Conservation (phyloP, 352 stramenopile genomes). For the Pythium brachiatum region DNA sequence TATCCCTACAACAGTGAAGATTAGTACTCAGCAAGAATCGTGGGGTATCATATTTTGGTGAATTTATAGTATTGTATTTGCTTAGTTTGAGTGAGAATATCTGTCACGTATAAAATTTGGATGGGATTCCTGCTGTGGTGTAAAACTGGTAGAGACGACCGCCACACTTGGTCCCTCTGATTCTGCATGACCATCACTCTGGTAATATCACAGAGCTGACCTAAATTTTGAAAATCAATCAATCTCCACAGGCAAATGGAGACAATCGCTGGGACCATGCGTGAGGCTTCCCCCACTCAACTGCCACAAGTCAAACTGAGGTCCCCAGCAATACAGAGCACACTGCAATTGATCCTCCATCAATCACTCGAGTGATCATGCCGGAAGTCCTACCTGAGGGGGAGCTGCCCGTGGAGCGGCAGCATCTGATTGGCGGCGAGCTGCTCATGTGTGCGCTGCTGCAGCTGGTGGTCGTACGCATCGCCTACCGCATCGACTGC, state of each 20-base stretch:
- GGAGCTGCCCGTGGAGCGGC: constrained; percentile 9
- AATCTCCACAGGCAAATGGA: no score
- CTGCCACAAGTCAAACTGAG: background rate
- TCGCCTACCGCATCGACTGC: constrained; percentile 56
- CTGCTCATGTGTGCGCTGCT: constrained; percentile 45
- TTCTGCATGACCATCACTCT: background rate
- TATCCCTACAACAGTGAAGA: no score
- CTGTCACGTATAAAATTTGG: no score
- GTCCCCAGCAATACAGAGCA: no score
- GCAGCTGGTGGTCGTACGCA: constrained; percentile 50
- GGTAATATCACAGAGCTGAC: background rate
- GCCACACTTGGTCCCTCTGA: background rate
- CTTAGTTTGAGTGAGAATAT: no score
- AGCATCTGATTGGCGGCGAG: constrained; percentile 41
- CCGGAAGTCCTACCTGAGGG: background rate
- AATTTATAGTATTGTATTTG: no score
- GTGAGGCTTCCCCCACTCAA: background rate
- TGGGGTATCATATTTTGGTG: no score
- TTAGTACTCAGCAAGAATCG: no score
- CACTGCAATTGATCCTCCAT: background rate
- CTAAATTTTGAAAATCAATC: background rate
- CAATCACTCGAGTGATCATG: constrained; percentile 15
- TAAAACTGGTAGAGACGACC: background rate
- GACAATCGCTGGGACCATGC: background rate
- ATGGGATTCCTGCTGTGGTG: no score